Base-by-base conservation (phyloP, 768 basidiomycete species). In the Boletus coccyginus region DNA sequence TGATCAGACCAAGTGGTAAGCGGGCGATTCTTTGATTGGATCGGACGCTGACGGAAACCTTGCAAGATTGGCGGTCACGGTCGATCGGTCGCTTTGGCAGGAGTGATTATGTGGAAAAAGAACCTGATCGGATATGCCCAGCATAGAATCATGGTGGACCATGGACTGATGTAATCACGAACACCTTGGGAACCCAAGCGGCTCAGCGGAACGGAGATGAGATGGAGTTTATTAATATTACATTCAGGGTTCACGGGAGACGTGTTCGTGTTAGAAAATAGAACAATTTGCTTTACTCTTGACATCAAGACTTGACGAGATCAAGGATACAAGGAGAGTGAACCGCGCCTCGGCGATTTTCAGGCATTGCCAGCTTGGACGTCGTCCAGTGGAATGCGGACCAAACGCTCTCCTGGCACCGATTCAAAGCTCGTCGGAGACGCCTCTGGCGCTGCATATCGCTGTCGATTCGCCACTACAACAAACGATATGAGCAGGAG, bases 321-420 rank as follows among this genome's bases (percentile, higher is more conserved):
- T 49, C 14, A 19, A 31, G 50, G 21, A 45, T 33, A 56, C 29
- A 43, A 54, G 7, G n/a, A 29, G n/a, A 33, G 32, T 29, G 36
- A 12, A 4, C 7, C 3, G 8, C 27, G 27, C 35, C 11, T 5
- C 14, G 40, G 40, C 9, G 12, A 44, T 45, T 47, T 67, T 29
- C 49, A 56, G 41, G 64, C 1, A 27, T 41, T 57, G 29, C 66
- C 56, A 5, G 67, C 58, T 53, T 83, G 80, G 42, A 90, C 65
- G 42, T 87, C 86, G 52, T 90, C 87, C 36, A 89, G 76, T 0
- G 87, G 86, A 11, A 90, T 78, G n/a, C 88, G 86, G 29, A 90
- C 87, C 32, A 90, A 75, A 50, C 84, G 79, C 62, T 87, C 82
- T 42, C 87, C 86, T 9, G 74, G 71, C 2, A 55, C 67, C 2